Evolutionary conservation across 352 stramenopile species (phyloP).

Genomic region (Globisporangium nodosum): DNA sequence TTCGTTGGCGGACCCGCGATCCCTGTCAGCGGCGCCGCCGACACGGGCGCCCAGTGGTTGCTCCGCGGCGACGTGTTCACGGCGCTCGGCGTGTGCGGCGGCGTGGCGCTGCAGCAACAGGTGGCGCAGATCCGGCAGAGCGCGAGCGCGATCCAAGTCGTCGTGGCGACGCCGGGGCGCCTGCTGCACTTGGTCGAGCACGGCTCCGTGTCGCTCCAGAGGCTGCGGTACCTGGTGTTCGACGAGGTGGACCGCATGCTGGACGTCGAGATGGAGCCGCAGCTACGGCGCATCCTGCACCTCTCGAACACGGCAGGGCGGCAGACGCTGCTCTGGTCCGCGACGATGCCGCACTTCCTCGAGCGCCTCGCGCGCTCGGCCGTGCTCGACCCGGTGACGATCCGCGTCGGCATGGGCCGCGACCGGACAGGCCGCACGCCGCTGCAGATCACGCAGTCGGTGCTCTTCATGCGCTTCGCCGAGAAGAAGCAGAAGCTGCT

Average conservation of each 20-base stretch:
- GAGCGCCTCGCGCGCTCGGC: slow-evolving; percentile 90
- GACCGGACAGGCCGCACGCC: slow-evolving; percentile 29
- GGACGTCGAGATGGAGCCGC: slow-evolving; percentile 86
- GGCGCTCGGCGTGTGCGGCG: slow-evolving; percentile 42
- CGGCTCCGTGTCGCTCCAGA: slow-evolving; percentile 21
- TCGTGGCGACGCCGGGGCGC: slow-evolving; percentile 56
- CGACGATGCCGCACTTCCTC: slow-evolving; percentile 90
- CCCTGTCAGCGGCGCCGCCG: no score
- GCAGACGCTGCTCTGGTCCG: slow-evolving; percentile 92
- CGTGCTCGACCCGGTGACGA: slow-evolving; percentile 89
- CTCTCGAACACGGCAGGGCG: slow-evolving; percentile 48
- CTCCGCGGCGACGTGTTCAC: slow-evolving; percentile 10
- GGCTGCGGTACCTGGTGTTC: slow-evolving; percentile 73
- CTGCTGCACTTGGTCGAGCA: slow-evolving; percentile 40
- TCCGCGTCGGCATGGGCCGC: slow-evolving; percentile 80
- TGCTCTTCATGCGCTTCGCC: slow-evolving; percentile 39
- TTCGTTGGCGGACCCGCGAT: slow-evolving; percentile 8
- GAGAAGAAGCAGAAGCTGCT: slow-evolving; percentile 43
- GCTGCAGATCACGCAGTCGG: slow-evolving; percentile 90
- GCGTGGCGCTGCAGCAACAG: slow-evolving; percentile 30
- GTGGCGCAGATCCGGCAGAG: slow-evolving; percentile 22
- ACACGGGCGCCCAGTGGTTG: slow-evolving; percentile 35
- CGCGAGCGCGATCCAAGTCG: slow-evolving; percentile 16
- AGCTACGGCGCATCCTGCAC: slow-evolving; percentile 93
- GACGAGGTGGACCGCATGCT: slow-evolving; percentile 98